These are phyloP conservation scores for Coemansia sp. DNA, from an alignment of 371 early-diverging fungal genomes.

Conservation along the genomic window DNA sequence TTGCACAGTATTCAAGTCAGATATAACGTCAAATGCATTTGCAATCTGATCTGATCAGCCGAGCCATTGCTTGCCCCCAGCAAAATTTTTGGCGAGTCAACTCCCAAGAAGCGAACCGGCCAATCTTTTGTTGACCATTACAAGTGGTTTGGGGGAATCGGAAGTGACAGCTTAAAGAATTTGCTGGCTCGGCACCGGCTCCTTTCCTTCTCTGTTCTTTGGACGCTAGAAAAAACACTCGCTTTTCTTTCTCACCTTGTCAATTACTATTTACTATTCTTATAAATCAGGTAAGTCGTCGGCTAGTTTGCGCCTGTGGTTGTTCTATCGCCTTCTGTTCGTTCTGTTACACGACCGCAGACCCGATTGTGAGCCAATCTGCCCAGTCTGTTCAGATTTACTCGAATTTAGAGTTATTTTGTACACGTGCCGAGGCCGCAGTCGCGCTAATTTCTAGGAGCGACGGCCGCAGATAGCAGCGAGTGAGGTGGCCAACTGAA, in stretches of 20 bases:
- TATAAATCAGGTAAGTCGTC: slow-evolving; percentile 6
- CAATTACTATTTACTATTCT: slow-evolving; percentile 16
- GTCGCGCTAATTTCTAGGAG: not conserved
- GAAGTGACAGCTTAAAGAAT: slow-evolving; percentile 9
- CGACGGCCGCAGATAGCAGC: not conserved
- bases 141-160: slow-evolving; percentile 8
- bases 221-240: slow-evolving; percentile 12
- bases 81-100: slow-evolving; percentile 25
- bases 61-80: slow-evolving; percentile 5
- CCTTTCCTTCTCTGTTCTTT: not conserved
- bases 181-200: not conserved
- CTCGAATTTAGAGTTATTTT: not conserved
- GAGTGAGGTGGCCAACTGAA: not conserved
- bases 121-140: not conserved
- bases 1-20: no score
- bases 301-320: not conserved
- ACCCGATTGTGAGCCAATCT: not conserved
- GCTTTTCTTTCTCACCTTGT: not conserved
- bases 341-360: not conserved
- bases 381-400: not conserved
- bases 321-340: not conserved
- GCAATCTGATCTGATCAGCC: slow-evolving; percentile 10
- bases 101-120: not conserved
- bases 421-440: not conserved
- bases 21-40: no score